A percentile compares a stretch with the other conserved stretches of the same genome.
Evolutionary conservation across 176 grass and related monocot genomes (phyloP).

Genomic region (Lolium multiflorum): DNA sequence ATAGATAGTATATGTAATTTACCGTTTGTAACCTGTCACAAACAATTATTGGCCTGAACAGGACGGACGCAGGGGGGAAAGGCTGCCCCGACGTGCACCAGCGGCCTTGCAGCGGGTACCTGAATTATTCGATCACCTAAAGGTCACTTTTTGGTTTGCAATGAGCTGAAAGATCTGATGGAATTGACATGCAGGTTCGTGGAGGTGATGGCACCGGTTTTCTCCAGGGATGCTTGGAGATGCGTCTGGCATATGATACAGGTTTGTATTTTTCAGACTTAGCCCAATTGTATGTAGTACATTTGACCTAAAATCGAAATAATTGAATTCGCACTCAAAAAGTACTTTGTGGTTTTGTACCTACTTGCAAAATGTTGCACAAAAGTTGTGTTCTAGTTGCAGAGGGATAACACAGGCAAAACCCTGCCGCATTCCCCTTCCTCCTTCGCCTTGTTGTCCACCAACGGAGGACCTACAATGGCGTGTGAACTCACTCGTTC

Average conservation of each 20-base stretch:
- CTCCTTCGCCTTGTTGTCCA: no score
- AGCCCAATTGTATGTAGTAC: background rate
- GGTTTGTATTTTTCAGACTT: background rate
- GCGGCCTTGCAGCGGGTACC: slow-evolving; percentile 9
- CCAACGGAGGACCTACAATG: no score
- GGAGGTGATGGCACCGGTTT: slow-evolving; percentile 52
- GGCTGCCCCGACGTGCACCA: background rate
- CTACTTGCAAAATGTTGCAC: no score
- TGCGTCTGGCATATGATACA: slow-evolving; percentile 64
- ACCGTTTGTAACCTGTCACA: no score
- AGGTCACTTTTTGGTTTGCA: background rate
- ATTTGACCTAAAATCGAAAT: background rate
- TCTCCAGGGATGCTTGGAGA: slow-evolving; percentile 41
- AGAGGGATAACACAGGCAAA: no score
- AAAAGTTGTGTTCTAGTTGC: no score
- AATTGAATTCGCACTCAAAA: no score
- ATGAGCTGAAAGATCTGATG: background rate
- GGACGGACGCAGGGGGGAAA: background rate
- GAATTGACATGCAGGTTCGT: slow-evolving; percentile 34
- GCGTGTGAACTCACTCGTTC: no score
- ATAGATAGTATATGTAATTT: no score
- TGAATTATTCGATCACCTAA: background rate
- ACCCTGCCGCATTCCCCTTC: no score
- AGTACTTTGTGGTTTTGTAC: no score
- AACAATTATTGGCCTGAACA: background rate